Percentiles rank a stretch among this genome's conserved stretches.
These are phyloP conservation scores for Noccaea caerulescens DNA, from an alignment of 345 rosid species.

Conservation along the genomic window DNA sequence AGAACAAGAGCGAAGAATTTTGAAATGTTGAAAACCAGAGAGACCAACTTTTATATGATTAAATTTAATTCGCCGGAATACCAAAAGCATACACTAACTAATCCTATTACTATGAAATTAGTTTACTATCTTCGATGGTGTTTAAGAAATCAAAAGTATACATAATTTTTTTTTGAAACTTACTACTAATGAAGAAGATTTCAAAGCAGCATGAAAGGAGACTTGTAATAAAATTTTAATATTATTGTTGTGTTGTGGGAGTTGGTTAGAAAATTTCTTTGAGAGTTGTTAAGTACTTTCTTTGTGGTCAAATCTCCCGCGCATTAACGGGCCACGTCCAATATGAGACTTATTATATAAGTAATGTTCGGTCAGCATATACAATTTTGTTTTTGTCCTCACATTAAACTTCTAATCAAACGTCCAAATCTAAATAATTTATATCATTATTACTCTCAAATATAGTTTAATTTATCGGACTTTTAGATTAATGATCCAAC, in stretches of 20 bases:
- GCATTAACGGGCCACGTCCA: conserved; percentile 18
- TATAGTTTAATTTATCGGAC: not conserved
- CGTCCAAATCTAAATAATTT: conserved; percentile 4
- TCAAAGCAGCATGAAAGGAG: conserved; percentile 37
- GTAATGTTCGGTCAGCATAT: conserved; percentile 15
- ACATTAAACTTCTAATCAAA: conserved; percentile 3
- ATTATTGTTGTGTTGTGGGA: not conserved
- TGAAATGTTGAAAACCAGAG: conserved; percentile 15
- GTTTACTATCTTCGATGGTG: no score
- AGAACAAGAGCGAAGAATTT: not conserved
- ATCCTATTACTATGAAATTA: no score
- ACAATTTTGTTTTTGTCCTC: not conserved
- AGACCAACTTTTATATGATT: conserved; percentile 8
- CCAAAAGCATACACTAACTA: conserved; percentile 34
- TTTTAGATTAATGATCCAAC: conserved; percentile 5
- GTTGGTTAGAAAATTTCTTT: conserved; percentile 4
- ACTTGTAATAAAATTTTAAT: not conserved
- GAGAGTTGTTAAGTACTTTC: conserved; percentile 12
- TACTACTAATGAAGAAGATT: not conserved
- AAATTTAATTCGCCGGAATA: not conserved
- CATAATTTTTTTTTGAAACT: not conserved
- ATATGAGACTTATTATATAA: conserved; percentile 17
- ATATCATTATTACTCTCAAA: not conserved
- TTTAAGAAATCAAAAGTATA: no score
- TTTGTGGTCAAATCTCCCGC: conserved; percentile 39